Evolutionary conservation across 306 rosid species (phyloP).

Genomic region (Vigna reflexopilosa): DNA sequence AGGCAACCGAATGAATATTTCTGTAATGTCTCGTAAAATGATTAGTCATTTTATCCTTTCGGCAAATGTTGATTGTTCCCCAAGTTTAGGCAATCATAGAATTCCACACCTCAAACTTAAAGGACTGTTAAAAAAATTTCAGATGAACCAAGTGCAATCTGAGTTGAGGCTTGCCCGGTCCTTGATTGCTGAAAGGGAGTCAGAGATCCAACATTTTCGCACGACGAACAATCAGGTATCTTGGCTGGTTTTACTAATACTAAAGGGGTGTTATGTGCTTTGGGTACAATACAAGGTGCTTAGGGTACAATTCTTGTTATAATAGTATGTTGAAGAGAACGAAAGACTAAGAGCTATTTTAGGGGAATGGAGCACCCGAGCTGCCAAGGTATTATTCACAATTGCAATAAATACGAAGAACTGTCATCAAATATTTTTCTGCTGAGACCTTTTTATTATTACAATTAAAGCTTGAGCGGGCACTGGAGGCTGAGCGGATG

Average conservation of each 20-base stretch:
- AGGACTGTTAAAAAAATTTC: slow-evolving; percentile 36
- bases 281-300: slow-evolving; percentile 10
- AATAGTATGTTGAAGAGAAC: slow-evolving; percentile 93
- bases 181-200: slow-evolving; percentile 88
- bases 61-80: slow-evolving; percentile 5
- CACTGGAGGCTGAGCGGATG: slow-evolving; percentile 55
- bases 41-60: background rate
- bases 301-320: slow-evolving; percentile 26
- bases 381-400: slow-evolving; percentile 82
- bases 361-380: slow-evolving; percentile 96
- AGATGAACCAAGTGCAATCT: slow-evolving; percentile 93
- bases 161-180: slow-evolving; percentile 97
- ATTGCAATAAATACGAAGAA: background rate
- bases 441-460: slow-evolving; percentile 27
- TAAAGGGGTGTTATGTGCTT: slow-evolving; percentile 12
- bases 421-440: background rate
- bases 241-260: background rate
- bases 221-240: slow-evolving; percentile 89
- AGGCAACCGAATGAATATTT: background rate
- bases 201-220: slow-evolving; percentile 81
- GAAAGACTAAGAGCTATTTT: slow-evolving; percentile 94
- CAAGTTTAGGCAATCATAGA: slow-evolving; percentile 10
- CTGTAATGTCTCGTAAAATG: background rate
- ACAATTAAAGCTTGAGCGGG: slow-evolving; percentile 58
- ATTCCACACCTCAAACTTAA: slow-evolving; percentile 1